Base-by-base conservation (phyloP, 2,329 filamentous ascomycete genomes). In the Colletotrichum sojae region DNA sequence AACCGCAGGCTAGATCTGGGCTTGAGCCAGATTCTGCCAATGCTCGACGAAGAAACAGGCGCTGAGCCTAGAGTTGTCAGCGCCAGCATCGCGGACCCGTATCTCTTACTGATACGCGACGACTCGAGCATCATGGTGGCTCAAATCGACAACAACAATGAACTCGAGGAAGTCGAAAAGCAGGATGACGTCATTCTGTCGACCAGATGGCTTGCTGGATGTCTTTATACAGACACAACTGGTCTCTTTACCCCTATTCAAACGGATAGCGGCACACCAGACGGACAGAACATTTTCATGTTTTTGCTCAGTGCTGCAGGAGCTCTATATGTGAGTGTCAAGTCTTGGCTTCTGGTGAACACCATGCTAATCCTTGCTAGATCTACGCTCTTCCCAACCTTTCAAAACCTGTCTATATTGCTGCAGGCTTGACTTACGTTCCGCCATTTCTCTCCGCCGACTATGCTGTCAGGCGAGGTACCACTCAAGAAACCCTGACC, bases 21-120 rank as follows among this genome's bases (percentile, higher is more conserved):
- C 12, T 86, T 99, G 61, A 91, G 91, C 53, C 95, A 98, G 76
- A 98, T 99, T 63, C 87, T 98, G 57, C 94, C 95, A 1, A 94
- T 98, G 88, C 89, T 94, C 71, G 96, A 98, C 74, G 96, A 97
- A 75, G 93, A 96, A 72, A 95, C 91, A 0, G 94, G 92, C 13
- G 91, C 89, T 20, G 94, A 97, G 75, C 91, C 94, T 5, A 88
- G 91, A 61, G 91, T 96, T 49, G 83, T 94, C 53, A 92, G 90
- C 75, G 92, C 93, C 45, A 97, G 93, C 77, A 95, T 98, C 74
- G 89, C 89, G 20, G 95, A 98, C 73, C 94, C 94, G 0, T 98
- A 94, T 76, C 80, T 99, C 13, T 83, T 97, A 2, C 86, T 98
- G 15, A 83, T 97, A 20, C 88, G 94, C 65, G 94, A 97, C 72